Percentiles rank a stretch among this genome's conserved stretches.
Evolutionary conservation across 2,329 filamentous ascomycete genomes (phyloP).

Genomic region (Curvularia hawaiiensis): DNA sequence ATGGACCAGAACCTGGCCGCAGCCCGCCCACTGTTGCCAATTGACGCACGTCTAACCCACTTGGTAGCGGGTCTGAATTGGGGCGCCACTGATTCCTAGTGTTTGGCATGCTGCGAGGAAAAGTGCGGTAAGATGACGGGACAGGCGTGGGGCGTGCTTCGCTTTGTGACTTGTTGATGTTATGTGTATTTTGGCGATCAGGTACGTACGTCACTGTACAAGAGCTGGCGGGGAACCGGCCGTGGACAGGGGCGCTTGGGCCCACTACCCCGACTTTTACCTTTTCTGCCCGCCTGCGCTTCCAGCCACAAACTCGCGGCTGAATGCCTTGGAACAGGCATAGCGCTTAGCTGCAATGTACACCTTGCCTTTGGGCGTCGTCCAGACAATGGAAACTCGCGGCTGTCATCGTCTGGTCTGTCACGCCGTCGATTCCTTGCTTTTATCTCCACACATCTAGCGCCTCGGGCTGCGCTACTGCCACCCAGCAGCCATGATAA

Average conservation of each 20-base stretch:
- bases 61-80: slow-evolving; percentile 25
- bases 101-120: background rate
- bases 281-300: background rate
- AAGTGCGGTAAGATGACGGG: background rate
- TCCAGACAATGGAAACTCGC: background rate
- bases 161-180: background rate
- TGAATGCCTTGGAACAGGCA: slow-evolving; percentile 4
- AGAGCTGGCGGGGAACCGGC: slow-evolving; percentile 6
- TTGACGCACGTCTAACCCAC: slow-evolving; percentile 18
- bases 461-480: slow-evolving; percentile 5
- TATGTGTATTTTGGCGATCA: slow-evolving; percentile 3
- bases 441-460: slow-evolving; percentile 8
- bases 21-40: slow-evolving; percentile 18
- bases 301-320: slow-evolving; percentile 5
- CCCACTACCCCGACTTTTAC: slow-evolving; percentile 11
- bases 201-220: slow-evolving; percentile 32
- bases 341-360: slow-evolving; percentile 15
- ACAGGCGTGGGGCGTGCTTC: background rate
- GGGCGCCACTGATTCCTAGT: slow-evolving; percentile 7
- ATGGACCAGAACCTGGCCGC: slow-evolving; percentile 24
- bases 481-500: slow-evolving; percentile 22
- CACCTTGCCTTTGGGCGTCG: slow-evolving; percentile 5
- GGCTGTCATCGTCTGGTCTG: background rate
- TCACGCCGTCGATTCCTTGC: slow-evolving; percentile 1
- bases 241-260: slow-evolving; percentile 6